Evolutionary conservation across 73 alveolate species (phyloP), one percentile per base, ranked within the genome.

Genomic region (Blepharisma stoltei): DNA sequence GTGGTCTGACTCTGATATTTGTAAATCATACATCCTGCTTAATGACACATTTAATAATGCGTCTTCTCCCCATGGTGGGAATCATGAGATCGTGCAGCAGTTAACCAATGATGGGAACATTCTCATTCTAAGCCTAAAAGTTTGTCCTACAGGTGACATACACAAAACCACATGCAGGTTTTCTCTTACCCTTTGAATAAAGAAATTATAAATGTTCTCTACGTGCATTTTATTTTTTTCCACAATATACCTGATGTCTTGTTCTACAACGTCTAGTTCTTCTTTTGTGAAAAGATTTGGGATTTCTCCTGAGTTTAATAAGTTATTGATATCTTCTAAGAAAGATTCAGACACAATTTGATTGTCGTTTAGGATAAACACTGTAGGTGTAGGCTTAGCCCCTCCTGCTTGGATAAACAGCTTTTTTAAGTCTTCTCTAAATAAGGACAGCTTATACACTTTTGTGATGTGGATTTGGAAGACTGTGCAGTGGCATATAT

Each of bases 31-130:
- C 68, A 78, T 44, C 87, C 85, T 67, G 60, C 73, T 8, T 68
- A 83, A 54, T 71, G 83, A 97, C 7, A 97, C 98, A 49, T 97
- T 89, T 81, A 85, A 90, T 45, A 88, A 89, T 0, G 99, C 99
- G 76, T 96, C 97, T 77, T 88, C 80, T 47, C 99, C 99, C 99
- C 99, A 97, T 18, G 92, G 88, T 82, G 93, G 92, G 81, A 97
- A 89, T 98, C 99, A 97, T 32, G 92, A 90, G 69, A 97, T 78
- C 7, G 97, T 95, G 53, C 98, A 92, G 80, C 99, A 95, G 83
- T 97, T 97, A 23, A 97, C 96, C 11, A 97, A 76, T 5, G 97
- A 86, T 25, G 97, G 98, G 93, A 86, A 96, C 80, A 86, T 90
- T 73, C 99, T 88, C 81, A 93, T 78, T 78, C 99, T 77, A 54